These are phyloP conservation scores for Opeltia flavorubescens DNA, from an alignment of 495 filamentous ascomycete species.

Conservation along the genomic window DNA sequence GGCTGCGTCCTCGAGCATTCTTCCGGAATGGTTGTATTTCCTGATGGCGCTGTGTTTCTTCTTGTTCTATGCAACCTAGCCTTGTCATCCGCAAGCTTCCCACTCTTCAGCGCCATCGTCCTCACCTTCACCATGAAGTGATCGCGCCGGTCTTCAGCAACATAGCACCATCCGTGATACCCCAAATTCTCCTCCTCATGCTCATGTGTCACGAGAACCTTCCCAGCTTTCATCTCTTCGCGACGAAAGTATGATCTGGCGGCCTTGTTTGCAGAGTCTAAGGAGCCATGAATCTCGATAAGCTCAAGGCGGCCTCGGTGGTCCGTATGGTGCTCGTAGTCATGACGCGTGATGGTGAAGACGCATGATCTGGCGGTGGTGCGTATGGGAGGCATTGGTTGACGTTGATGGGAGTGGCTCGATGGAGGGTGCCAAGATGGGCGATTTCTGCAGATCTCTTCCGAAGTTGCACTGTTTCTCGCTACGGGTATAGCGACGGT, in stretches of 20 bases:
- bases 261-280: not conserved
- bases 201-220: no score
- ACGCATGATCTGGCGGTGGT: not conserved
- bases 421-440: no score
- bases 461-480: no score
- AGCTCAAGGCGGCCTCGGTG: not conserved
- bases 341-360: not conserved
- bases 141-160: not conserved
- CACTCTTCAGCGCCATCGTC: not conserved
- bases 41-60: no score
- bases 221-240: not conserved
- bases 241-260: not conserved
- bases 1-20: no score
- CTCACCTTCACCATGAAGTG: not conserved
- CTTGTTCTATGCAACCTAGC: no score
- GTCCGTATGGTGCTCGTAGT: slow-evolving; percentile 1
- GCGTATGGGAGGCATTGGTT: not conserved
- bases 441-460: no score
- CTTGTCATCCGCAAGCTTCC: no score
- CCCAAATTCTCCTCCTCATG: not conserved
- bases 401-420: no score
- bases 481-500: no score
- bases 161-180: not conserved
- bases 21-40: no score
- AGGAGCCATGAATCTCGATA: not conserved